Conservation (phyloP, 441 rosid genomes). For the Euphorbia neoarborescens region DNA sequence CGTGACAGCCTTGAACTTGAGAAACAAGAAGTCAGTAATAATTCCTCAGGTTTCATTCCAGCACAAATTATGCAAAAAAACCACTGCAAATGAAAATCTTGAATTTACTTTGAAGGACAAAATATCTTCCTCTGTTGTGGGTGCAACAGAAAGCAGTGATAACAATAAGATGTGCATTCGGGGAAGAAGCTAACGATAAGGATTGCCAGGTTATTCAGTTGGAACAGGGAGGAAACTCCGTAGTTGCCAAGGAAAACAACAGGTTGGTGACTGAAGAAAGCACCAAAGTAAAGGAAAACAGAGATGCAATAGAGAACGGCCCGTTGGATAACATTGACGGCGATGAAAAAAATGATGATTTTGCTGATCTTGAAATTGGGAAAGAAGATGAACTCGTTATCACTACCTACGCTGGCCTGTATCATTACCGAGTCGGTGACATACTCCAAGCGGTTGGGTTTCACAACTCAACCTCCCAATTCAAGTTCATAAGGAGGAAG, state of each 20-base stretch:
- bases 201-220: constrained; percentile 21
- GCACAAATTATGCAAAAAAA: constrained; percentile 23
- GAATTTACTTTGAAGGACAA: constrained; percentile 24
- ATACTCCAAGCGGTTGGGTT: constrained; percentile 80
- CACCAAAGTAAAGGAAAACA: constrained; percentile 41
- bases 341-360: constrained; percentile 53
- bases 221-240: constrained; percentile 29
- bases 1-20: constrained; percentile 37
- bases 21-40: constrained; percentile 21
- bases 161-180: constrained; percentile 15
- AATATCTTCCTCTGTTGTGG: constrained; percentile 26
- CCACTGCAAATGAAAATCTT: constrained; percentile 25
- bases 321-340: constrained; percentile 37
- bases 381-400: constrained; percentile 82
- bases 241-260: constrained; percentile 25
- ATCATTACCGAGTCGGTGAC: constrained; percentile 84
- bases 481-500: constrained; percentile 69
- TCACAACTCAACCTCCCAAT: constrained; percentile 80
- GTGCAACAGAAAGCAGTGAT: constrained; percentile 25
- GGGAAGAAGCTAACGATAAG: constrained; percentile 24
- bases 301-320: constrained; percentile 31
- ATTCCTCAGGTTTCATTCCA: constrained; percentile 20
- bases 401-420: constrained; percentile 76
- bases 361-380: constrained; percentile 66
- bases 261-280: constrained; percentile 42